phyloP scores from a whole-genome alignment of 192 early-diverging fungal species.

The Helicostylum pulchrum region DNA sequence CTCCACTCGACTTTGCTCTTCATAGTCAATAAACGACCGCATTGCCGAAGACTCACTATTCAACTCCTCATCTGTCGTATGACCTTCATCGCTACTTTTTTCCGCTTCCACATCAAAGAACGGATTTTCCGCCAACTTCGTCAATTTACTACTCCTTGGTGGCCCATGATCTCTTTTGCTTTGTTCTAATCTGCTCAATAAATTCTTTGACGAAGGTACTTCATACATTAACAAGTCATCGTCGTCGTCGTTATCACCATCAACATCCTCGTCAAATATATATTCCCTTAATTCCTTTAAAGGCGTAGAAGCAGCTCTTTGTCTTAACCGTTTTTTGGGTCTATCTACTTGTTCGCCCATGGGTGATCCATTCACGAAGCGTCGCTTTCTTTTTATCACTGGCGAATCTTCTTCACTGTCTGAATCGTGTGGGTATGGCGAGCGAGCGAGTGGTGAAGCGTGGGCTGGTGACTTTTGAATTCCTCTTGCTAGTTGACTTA shows the following conservation, averaged over 20 bases:
- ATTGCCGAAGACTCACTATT: constrained; percentile 4
- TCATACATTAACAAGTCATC: background rate
- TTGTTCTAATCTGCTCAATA: background rate
- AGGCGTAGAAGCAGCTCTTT: background rate
- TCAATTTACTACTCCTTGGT: background rate
- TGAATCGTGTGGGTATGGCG: too few species aligned
- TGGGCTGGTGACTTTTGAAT: too few species aligned
- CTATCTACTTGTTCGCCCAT: too few species aligned
- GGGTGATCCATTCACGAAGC: background rate
- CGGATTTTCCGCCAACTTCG: background rate
- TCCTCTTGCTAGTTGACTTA: too few species aligned
- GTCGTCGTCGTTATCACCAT: background rate
- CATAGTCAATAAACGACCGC: constrained; percentile 48
- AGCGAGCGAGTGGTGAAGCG: too few species aligned
- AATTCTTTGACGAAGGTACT: too few species aligned
- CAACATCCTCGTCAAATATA: too few species aligned
- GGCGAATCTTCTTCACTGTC: background rate
- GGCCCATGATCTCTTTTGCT: background rate
- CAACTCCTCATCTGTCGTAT: constrained; percentile 28
- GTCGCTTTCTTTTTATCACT: background rate
- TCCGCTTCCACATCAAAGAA: constrained; percentile 47
- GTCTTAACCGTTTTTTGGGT: background rate
- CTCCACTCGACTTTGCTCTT: background rate
- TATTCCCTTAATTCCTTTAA: too few species aligned
- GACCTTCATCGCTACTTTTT: constrained; percentile 28